Percentiles rank a stretch among this genome's conserved stretches.
These are phyloP conservation scores for Dothistroma pini DNA, from an alignment of 2,329 filamentous ascomycete genomes.

Conservation along the genomic window DNA sequence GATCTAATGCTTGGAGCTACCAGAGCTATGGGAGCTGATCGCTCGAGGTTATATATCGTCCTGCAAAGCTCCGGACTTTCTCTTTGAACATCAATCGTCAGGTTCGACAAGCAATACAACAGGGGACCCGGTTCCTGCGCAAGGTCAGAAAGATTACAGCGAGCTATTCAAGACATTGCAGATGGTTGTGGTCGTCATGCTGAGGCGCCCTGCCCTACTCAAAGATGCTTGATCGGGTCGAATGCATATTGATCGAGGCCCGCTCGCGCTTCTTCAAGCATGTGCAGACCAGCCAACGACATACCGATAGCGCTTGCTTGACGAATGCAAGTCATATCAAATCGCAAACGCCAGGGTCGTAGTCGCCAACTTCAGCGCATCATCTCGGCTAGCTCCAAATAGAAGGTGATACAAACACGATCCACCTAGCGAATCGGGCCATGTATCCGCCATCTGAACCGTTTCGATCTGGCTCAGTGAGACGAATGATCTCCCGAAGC, in stretches of 20 bases:
- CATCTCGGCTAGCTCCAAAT: constrained; percentile 16
- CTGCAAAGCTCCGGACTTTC: constrained; percentile 2
- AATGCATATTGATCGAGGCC: not conserved
- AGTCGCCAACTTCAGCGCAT: not conserved
- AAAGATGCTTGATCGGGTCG: not conserved
- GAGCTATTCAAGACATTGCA: not conserved
- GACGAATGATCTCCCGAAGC: constrained; percentile 11
- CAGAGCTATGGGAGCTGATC: constrained; percentile 19
- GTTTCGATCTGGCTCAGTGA: not conserved
- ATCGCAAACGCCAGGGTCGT: constrained; percentile 4
- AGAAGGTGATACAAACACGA: not conserved
- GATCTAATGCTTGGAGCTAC: constrained; percentile 14
- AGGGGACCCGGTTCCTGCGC: not conserved
- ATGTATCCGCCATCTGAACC: constrained; percentile 15
- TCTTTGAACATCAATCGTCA: constrained; percentile 24
- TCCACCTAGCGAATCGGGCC: constrained; percentile 18
- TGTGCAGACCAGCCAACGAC: not conserved
- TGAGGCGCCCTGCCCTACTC: not conserved
- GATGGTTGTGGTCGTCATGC: not conserved
- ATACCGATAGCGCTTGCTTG: not conserved
- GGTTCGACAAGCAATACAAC: not conserved
- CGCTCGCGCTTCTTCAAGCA: not conserved
- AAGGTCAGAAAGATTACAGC: constrained; percentile 12
- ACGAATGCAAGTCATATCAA: constrained; percentile 2
- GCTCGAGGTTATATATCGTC: constrained; percentile 21